Conservation (phyloP, 2,329 filamentous ascomycete genomes). For the Cordyceps pruinosa region DNA sequence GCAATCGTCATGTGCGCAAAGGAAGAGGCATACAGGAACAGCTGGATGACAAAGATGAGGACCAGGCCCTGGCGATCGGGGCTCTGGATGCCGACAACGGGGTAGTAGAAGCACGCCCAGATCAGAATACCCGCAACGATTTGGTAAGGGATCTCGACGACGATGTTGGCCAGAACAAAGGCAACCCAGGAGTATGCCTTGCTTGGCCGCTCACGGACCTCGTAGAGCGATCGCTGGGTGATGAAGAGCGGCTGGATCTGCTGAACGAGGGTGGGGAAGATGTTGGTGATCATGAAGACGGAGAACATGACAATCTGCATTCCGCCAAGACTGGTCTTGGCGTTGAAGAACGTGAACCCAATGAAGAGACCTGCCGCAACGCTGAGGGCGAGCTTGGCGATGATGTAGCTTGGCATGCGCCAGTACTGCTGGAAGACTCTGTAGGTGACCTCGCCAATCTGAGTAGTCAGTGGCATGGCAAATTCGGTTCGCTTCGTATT, state of each 20-base stretch:
- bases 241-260: slow-evolving; percentile 74
- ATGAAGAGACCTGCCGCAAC: slow-evolving; percentile 61
- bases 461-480: slow-evolving; percentile 63
- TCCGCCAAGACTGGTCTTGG: slow-evolving; percentile 53
- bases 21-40: slow-evolving; percentile 64
- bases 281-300: slow-evolving; percentile 68
- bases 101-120: slow-evolving; percentile 63
- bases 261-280: slow-evolving; percentile 64
- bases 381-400: slow-evolving; percentile 60
- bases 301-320: slow-evolving; percentile 69
- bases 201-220: slow-evolving; percentile 67
- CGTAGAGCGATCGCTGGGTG: slow-evolving; percentile 66
- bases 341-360: slow-evolving; percentile 62
- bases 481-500: slow-evolving; percentile 57
- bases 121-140: slow-evolving; percentile 55
- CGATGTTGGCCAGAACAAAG: slow-evolving; percentile 64
- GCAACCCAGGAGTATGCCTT: slow-evolving; percentile 71
- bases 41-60: slow-evolving; percentile 56
- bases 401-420: slow-evolving; percentile 72
- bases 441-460: slow-evolving; percentile 57
- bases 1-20: slow-evolving; percentile 71
- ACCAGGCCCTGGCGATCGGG: slow-evolving; percentile 57
- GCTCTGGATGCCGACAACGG: slow-evolving; percentile 42
- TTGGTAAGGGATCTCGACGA: slow-evolving; percentile 69
- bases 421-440: slow-evolving; percentile 80